A percentile compares a stretch with the other conserved stretches of the same genome.
phyloP scores from a whole-genome alignment of 2,329 filamentous ascomycete species.

The Trichoderma sp. region DNA sequence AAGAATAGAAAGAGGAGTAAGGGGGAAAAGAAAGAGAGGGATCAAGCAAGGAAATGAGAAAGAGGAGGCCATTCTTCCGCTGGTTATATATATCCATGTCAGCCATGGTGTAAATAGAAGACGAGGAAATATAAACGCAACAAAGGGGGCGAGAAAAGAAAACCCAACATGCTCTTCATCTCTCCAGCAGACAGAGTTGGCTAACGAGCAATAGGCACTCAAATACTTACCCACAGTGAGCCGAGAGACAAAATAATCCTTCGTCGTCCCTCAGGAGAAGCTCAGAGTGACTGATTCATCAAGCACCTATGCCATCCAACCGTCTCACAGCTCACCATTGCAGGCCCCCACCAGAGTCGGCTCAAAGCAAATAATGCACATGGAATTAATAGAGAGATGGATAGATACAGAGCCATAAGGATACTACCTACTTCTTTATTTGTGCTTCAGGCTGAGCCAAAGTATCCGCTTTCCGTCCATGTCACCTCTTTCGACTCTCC shows the following conservation, averaged over 20 bases:
- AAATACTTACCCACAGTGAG: neutral
- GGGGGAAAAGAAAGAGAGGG: neutral
- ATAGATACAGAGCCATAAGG: neutral
- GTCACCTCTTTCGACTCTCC: constrained; percentile 30
- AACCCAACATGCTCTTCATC: neutral
- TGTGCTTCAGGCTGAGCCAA: constrained; percentile 28
- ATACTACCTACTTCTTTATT: no score
- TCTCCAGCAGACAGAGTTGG: neutral
- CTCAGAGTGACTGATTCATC: neutral
- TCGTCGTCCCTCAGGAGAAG: neutral
- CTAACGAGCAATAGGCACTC: neutral
- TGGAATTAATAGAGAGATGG: neutral
- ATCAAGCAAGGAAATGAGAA: neutral
- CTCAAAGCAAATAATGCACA: neutral
- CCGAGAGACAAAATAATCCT: neutral
- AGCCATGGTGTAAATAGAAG: neutral
- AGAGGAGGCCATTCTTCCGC: neutral
- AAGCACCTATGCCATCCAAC: neutral
- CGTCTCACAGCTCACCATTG: neutral
- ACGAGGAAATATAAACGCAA: neutral
- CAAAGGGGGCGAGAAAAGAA: neutral
- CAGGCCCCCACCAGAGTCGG: neutral
- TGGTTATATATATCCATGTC: neutral
- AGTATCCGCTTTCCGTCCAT: constrained; percentile 38
- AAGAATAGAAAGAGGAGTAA: neutral